Evolutionary conservation across 2,329 filamentous ascomycete species (phyloP), one percentile per base, ranked within the genome.

Genomic region (Scleromitrula shiraiana): DNA sequence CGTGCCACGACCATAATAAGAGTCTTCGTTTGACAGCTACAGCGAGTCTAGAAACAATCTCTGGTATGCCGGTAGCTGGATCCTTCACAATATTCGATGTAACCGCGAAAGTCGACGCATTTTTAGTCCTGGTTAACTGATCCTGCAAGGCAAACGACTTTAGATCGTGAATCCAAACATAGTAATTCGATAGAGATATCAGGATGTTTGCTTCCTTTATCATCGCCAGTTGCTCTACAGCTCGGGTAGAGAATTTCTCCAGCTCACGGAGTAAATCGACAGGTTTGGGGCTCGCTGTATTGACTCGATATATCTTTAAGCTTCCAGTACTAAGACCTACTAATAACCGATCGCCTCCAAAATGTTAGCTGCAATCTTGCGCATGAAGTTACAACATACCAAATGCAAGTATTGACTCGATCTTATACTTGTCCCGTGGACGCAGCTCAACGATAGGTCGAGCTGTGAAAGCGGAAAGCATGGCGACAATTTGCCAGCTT

Each of bases 401-500:
- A 69, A 95, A 88, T 53, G 91, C 88, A 40, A 97, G 77, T 57
- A 98, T 88, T 41, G 88, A 93, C 70, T 98, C 93, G 69, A 98
- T 95, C 74, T 85, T 93, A 57, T 88, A 94, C 74, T 94, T 96
- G 79, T 97, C 91, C 68, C 88, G 84, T 68, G 83, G 82, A 72
- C 86, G 90, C 62, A 98, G 85, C 85, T 98, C 93, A 75, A 97
- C 86, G 67, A 98, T 91, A 56, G 90, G 87, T 64, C 88, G 86
- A 72, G 93, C 90, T 60, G 86, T 95, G 71, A 98, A 98, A 65
- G 93, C 93, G 70, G 91, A 94, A 70, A 98, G 84, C 93, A 96
- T 96, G 68, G 73, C 74, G 67, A 52, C 41, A 26, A 48, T 29
- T 24, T 47, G 54, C 59, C 59, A 56, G 57, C 56, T 56, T 56